These are phyloP conservation scores for Clarireedia paspali DNA, from an alignment of 2,329 filamentous ascomycete genomes.

Conservation along the genomic window DNA sequence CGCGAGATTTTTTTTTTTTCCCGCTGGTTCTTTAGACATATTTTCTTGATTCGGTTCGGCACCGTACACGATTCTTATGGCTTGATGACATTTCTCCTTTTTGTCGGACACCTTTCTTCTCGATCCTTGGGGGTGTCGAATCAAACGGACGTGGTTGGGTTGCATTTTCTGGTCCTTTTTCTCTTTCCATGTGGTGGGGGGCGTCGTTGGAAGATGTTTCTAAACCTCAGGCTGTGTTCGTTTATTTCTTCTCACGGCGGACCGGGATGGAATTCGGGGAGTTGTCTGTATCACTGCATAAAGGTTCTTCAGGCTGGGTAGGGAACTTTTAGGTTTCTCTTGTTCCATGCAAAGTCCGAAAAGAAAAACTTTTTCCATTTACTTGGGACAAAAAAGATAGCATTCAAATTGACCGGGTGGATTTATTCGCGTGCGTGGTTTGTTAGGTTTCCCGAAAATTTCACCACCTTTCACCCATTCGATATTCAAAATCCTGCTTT, in stretches of 20 bases:
- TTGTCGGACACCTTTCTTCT: conserved; percentile 10
- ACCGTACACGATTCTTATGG: conserved; percentile 28
- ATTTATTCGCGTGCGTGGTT: background rate
- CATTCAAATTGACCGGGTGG: background rate
- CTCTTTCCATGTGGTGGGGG: conserved; percentile 2
- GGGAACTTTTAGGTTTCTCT: conserved; percentile 6
- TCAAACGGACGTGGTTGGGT: conserved; percentile 12
- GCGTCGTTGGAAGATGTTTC: conserved; percentile 13
- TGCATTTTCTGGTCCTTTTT: conserved; percentile 20
- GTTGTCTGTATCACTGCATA: conserved; percentile 14
- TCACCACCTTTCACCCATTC: no score
- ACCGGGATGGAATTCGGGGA: conserved; percentile 10
- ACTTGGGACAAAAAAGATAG: no score
- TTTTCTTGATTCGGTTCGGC: conserved; percentile 21
- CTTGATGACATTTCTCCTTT: conserved; percentile 25
- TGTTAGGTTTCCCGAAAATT: background rate
- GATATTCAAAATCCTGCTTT: no score
- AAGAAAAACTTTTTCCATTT: background rate
- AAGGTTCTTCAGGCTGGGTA: conserved; percentile 9
- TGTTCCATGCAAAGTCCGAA: background rate
- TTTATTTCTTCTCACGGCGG: conserved; percentile 8
- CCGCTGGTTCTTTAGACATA: conserved; percentile 21
- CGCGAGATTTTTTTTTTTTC: conserved; percentile 15
- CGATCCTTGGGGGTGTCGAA: conserved; percentile 11
- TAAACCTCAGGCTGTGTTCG: background rate